Base-by-base conservation (phyloP, 2,329 filamentous ascomycete genomes). In the Apiospora aurea region DNA sequence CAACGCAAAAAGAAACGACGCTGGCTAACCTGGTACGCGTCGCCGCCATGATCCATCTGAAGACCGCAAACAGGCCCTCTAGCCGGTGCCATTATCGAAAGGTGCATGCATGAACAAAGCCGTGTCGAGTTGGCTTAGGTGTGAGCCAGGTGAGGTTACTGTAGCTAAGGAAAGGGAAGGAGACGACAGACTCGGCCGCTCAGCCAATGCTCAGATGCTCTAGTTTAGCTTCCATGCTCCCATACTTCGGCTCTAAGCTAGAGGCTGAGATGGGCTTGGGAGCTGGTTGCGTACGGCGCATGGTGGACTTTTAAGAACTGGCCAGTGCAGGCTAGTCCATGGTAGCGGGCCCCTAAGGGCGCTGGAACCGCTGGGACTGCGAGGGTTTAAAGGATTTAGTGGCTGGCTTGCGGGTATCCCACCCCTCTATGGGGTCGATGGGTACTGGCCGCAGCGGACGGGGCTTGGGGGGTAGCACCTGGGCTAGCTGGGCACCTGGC, bases 241-340 rank as follows among this genome's bases (percentile, higher is more conserved):
- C 57, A 64, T 64, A 64, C 57, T 64, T 64, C 38, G 34, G 34
- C 57, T 41, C 57, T 64, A 64, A 49, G 46, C 18, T 49, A 64
- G 57, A 64, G 57, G 57, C 57, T 64, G 57, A 64, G 4, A 64
- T n/a, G 57, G 57, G 18, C 57, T 64, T 61, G 29, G 26, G 57
- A 29, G 57, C 57, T 64, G 57, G n/a, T 64, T 14, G 57, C 57
- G 57, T 14, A 34, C 57, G 57, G 53, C 53, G 53, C 26, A 34
- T 61, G 26, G 53, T 61, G 53, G 18, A 5, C 34, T 41, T 64
- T 64, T 64, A 41, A 64, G n/a, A 34, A 64, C 57, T 64, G 57
- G 57, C 57, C 57, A 64, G 29, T n/a, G 57, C 57, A 64, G 57
- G 57, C 57, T 64, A 64, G 34, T 24, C 57, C 57, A 24, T 18